A percentile compares a stretch with the other conserved stretches of the same genome.
phyloP scores from a whole-genome alignment of 1,139 yeast species.

The Pichia sp. region DNA sequence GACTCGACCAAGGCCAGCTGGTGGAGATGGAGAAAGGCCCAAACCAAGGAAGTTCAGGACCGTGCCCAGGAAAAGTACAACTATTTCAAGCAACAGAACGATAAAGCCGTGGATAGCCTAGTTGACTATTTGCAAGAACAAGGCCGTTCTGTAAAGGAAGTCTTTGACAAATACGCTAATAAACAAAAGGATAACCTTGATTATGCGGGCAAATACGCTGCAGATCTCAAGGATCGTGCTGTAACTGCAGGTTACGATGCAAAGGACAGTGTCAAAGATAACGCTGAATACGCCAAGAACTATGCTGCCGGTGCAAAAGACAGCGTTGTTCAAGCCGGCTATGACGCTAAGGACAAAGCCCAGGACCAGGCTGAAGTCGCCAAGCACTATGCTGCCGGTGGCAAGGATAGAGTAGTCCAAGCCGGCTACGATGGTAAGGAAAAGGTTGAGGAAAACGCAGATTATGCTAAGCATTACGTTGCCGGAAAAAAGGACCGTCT shows the following conservation, averaged over 20 bases:
- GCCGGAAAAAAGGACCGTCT: conserved; percentile 7
- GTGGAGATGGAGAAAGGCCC: conserved; percentile 14
- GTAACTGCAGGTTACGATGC: conserved; percentile 12
- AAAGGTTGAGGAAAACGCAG: conserved; percentile 9
- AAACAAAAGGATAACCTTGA: conserved; percentile 6
- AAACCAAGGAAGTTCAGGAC: conserved; percentile 10
- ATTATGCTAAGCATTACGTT: conserved; percentile 20
- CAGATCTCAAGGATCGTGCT: conserved; percentile 5
- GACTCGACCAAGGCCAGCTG: conserved; percentile 14
- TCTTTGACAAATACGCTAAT: conserved; percentile 3
- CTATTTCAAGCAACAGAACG: conserved; percentile 10
- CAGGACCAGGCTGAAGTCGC: conserved; percentile 9
- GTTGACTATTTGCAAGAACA: conserved; percentile 1
- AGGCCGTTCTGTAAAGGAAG: conserved; percentile 7
- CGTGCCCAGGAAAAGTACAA: conserved; percentile 10
- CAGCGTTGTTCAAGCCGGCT: conserved; percentile 7
- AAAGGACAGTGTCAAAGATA: conserved; percentile 4
- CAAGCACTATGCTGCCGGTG: conserved; percentile 5
- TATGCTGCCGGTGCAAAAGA: conserved; percentile 6
- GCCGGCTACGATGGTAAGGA: conserved; percentile 11
- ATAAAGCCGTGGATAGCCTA: conserved; percentile 9
- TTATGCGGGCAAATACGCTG: conserved; percentile 2
- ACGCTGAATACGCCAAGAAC: conserved; percentile 11
- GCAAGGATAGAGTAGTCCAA: conserved; percentile 5
- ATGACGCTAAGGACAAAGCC: conserved; percentile 8